Evolutionary conservation across 129 eudicot species (phyloP), one percentile per base, ranked within the genome.

Genomic region (Artemisia tridentata): DNA sequence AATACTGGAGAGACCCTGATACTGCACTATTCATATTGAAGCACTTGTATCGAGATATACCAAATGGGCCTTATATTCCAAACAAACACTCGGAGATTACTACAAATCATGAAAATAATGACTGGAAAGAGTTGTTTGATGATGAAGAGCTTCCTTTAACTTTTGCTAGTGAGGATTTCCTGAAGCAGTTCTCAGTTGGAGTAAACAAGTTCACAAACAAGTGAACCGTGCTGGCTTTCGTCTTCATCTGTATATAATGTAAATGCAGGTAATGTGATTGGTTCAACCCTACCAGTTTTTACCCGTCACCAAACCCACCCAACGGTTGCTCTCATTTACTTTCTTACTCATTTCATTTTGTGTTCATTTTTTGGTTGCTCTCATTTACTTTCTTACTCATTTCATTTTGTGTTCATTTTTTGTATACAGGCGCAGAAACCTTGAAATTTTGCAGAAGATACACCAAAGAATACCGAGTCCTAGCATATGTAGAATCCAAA

Each of bases 1-100:
- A 92, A 81, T 92, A 92, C 77, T 92, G 96, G 98, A 85, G 98
- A 65, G 96, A 89, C 60, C 61, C 72, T 19, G 98, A 92, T 79
- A 89, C 98, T 41, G 98, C 96, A 55, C 90, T 92, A 20, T 92
- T 92, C 72, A 89, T 92, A 71, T 69, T 92, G 73, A 89, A 87
- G 67, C 92, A 92, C 77, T 85, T 92, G 76, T 92, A 89, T 75
- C 80, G 73, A 12, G 95, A 87, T 55, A 87, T 79, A 77, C 90
- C 95, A 48, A 84, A 91, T 29, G 91, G 78, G 5, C 84, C 89
- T 11, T 19, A 11, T 58, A 72, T 64, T 50, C 41, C 61, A 13
- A 67, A 29, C 5, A 73, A 47, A 57, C 56, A 67, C 25, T 53
- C 25, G 8, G 81, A 62, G 11, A 60, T 76, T 51, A 61, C 70